Evolutionary conservation across 1,284 basidiomycete genomes (phyloP).

Genomic region (Cutaneotrichosporon daszewskae): DNA sequence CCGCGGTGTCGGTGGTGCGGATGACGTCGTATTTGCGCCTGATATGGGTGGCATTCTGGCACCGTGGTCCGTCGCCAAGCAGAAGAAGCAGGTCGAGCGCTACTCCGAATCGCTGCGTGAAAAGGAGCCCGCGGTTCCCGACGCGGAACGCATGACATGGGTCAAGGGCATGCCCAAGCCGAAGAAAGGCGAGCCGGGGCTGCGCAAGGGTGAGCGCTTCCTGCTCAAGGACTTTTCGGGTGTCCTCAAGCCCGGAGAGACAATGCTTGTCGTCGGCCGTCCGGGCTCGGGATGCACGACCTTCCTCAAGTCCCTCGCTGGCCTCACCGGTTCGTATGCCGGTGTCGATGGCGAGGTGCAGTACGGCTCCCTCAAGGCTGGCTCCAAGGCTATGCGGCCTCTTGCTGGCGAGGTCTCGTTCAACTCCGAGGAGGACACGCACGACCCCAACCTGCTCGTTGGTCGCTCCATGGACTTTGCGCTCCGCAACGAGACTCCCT

Average conservation of each 20-base stretch:
- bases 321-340: conserved; percentile 45
- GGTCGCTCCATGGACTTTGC: conserved; percentile 44
- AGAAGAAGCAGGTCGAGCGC: conserved; percentile 30
- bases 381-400: conserved; percentile 7
- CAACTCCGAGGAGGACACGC: conserved; percentile 42
- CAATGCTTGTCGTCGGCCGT: conserved; percentile 45
- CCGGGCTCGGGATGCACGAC: conserved; percentile 50
- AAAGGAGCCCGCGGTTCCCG: conserved; percentile 2
- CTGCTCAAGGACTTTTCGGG: conserved; percentile 37
- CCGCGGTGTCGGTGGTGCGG: conserved; percentile 32
- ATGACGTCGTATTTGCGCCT: conserved; percentile 35
- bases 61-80: conserved; percentile 28
- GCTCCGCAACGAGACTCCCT: conserved; percentile 34
- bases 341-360: conserved; percentile 47
- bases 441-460: conserved; percentile 41
- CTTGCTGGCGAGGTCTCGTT: conserved; percentile 21
- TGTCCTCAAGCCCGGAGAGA: conserved; percentile 46
- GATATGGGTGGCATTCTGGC: conserved; percentile 33
- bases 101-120: conserved; percentile 16
- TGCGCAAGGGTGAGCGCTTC: conserved; percentile 38
- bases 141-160: conserved; percentile 20
- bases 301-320: conserved; percentile 49
- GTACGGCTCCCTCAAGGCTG: conserved; percentile 41
- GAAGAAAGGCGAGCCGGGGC: conserved; percentile 24
- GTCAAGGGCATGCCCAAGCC: conserved; percentile 15